Conservation (phyloP, 192 early-diverging fungal species). For the Coemansia sp. region DNA sequence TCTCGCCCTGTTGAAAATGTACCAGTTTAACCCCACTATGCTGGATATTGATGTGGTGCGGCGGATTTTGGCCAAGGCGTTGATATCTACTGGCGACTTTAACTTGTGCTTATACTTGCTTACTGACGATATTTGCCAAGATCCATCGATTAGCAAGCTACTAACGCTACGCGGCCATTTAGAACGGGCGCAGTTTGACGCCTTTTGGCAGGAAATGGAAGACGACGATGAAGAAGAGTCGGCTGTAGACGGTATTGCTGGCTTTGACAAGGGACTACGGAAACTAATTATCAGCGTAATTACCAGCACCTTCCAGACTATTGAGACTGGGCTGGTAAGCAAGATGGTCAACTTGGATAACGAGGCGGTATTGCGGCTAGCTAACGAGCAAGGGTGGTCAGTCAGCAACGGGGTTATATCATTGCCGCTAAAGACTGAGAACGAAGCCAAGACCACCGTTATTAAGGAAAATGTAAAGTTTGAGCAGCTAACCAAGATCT, state of each 20-base stretch:
- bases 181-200: slow-evolving; percentile 69
- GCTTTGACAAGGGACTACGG: slow-evolving; percentile 74
- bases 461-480: slow-evolving; percentile 88
- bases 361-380: slow-evolving; percentile 61
- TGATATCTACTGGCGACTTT: slow-evolving; percentile 85
- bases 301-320: slow-evolving; percentile 79
- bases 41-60: slow-evolving; percentile 67
- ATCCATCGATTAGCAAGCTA: slow-evolving; percentile 55
- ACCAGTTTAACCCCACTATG: slow-evolving; percentile 88
- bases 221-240: slow-evolving; percentile 57
- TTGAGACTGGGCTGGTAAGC: slow-evolving; percentile 58
- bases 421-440: slow-evolving; percentile 79
- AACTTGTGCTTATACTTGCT: slow-evolving; percentile 87
- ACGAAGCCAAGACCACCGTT: slow-evolving; percentile 79
- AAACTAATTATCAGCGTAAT: slow-evolving; percentile 71
- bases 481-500: slow-evolving; percentile 58
- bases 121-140: slow-evolving; percentile 62
- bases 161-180: slow-evolving; percentile 72
- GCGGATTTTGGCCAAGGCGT: slow-evolving; percentile 77
- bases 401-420: slow-evolving; percentile 60
- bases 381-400: slow-evolving; percentile 64
- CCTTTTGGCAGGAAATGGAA: slow-evolving; percentile 68
- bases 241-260: slow-evolving; percentile 60
- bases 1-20: slow-evolving; percentile 88
- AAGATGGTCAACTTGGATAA: slow-evolving; percentile 68